These are phyloP conservation scores for Spergularia marina DNA, from an alignment of 148 eudicot species.

Conservation along the genomic window DNA sequence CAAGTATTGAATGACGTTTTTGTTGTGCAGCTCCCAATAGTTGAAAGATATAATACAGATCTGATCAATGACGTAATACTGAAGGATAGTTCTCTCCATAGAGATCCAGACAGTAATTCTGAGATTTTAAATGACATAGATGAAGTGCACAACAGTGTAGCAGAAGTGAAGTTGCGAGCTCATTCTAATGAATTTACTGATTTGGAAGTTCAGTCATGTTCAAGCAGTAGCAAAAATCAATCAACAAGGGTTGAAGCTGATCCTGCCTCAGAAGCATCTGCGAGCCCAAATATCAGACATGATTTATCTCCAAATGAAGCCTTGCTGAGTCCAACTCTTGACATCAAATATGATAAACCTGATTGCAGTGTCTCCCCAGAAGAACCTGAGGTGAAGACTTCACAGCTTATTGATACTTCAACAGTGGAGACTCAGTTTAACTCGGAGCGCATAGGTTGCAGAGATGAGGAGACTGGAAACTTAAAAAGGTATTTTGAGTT, in stretches of 20 bases:
- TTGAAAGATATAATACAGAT: neutral
- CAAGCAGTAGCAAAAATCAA: constrained; percentile 20
- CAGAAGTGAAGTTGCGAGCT: constrained; percentile 17
- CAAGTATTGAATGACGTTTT: constrained; percentile 10
- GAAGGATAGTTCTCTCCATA: constrained; percentile 4
- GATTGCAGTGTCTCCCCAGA: constrained; percentile 17
- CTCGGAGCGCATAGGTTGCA: constrained; percentile 16
- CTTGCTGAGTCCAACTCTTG: constrained; percentile 19
- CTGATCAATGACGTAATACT: neutral
- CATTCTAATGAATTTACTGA: constrained; percentile 24
- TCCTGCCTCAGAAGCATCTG: constrained; percentile 14
- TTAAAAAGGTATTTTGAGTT: constrained; percentile 31
- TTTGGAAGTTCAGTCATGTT: constrained; percentile 26
- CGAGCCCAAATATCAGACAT: constrained; percentile 15
- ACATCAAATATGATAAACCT: constrained; percentile 12
- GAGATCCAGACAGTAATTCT: neutral
- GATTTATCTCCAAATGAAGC: neutral
- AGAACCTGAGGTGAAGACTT: constrained; percentile 18
- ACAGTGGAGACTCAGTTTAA: constrained; percentile 16
- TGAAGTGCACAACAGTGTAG: constrained; percentile 1
- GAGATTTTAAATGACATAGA: neutral
- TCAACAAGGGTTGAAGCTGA: constrained; percentile 7
- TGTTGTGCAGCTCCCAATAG: constrained; percentile 1
- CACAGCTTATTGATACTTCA: constrained; percentile 11
- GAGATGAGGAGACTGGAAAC: constrained; percentile 19